Evolutionary conservation across 2,329 filamentous ascomycete genomes (phyloP).

Genomic region (Aureobasidium pullulans): DNA sequence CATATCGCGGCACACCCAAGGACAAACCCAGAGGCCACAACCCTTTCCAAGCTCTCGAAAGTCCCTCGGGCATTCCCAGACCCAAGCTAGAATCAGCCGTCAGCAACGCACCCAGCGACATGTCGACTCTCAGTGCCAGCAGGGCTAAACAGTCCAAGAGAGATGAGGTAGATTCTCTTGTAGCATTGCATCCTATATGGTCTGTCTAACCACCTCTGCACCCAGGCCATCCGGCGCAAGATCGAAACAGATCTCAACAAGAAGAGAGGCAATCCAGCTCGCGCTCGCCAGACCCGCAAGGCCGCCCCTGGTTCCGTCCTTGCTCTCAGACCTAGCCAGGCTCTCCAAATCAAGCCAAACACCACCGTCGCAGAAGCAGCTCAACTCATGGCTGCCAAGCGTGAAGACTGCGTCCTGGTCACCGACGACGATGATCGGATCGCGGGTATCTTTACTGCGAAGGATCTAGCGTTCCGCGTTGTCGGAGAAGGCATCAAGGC

Average conservation of each 20-base stretch:
- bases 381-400: conserved; percentile 97
- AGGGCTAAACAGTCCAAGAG: conserved; percentile 94
- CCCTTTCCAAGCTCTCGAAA: conserved; percentile 49
- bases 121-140: conserved; percentile 79
- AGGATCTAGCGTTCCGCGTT: conserved; percentile 95
- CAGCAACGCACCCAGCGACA: conserved; percentile 48
- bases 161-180: conserved; percentile 68
- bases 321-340: conserved; percentile 87
- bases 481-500: conserved; percentile 87
- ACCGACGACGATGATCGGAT: conserved; percentile 98
- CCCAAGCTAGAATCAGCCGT: conserved; percentile 57
- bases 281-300: conserved; percentile 80
- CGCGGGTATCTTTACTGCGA: conserved; percentile 97
- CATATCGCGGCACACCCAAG: conserved; percentile 65
- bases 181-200: background rate
- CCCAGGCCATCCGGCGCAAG: conserved; percentile 88
- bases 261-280: conserved; percentile 76
- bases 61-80: conserved; percentile 59
- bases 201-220: conserved; percentile 12
- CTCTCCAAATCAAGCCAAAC: conserved; percentile 91
- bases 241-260: conserved; percentile 97
- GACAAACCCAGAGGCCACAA: conserved; percentile 53
- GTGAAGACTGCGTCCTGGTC: conserved; percentile 94
- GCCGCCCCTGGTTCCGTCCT: conserved; percentile 94
- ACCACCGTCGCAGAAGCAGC: conserved; percentile 94